phyloP scores from a whole-genome alignment of 2,329 filamentous ascomycete genomes.

The Diaporthe caulivora region DNA sequence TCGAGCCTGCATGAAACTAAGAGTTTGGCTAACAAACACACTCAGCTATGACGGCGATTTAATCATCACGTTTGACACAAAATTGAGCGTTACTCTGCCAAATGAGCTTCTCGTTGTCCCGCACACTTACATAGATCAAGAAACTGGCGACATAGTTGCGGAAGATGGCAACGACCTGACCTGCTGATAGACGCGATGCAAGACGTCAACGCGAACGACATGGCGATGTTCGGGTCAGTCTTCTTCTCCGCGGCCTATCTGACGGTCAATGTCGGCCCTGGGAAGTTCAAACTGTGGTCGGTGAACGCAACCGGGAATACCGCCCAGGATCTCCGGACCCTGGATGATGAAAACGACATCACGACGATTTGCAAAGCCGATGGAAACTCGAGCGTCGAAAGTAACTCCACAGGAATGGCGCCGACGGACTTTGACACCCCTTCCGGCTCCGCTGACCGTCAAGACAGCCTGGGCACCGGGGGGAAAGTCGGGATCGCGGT shows the following conservation, averaged over 20 bases:
- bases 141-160: neutral
- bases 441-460: neutral
- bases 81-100: neutral
- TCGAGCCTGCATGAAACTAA: no score
- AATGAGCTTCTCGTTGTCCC: neutral
- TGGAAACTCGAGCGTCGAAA: neutral
- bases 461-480: neutral
- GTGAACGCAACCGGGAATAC: neutral
- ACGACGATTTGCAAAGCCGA: neutral
- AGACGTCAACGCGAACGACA: neutral
- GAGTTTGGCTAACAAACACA: neutral
- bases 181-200: neutral
- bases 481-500: neutral
- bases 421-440: neutral
- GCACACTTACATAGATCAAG: neutral
- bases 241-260: constrained; percentile 30
- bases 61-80: neutral
- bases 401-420: neutral
- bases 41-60: neutral
- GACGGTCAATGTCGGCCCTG: constrained; percentile 26
- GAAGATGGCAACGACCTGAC: neutral
- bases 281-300: constrained; percentile 30
- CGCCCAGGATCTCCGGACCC: neutral
- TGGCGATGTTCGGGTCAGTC: neutral
- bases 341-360: neutral